Evolutionary conservation across 306 rosid species (phyloP).

Genomic region (Crotalaria pallida): DNA sequence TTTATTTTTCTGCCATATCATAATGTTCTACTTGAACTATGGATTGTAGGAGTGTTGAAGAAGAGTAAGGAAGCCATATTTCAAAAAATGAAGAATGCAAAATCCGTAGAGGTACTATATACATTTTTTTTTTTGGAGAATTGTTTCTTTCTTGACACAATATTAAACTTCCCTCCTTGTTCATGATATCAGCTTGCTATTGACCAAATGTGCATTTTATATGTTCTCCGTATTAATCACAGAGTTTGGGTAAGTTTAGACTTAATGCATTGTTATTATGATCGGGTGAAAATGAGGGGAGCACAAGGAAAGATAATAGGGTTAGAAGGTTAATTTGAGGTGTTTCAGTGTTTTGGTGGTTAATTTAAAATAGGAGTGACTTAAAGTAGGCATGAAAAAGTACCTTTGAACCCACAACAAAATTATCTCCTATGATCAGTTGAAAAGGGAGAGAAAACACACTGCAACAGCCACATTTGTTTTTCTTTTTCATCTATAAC

Average conservation of each 20-base stretch:
- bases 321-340: neutral
- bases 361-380: neutral
- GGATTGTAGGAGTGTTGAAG: slow-evolving; percentile 62
- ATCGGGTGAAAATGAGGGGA: neutral
- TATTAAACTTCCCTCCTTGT: neutral
- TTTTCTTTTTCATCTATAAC: neutral
- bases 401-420: neutral
- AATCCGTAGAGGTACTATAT: slow-evolving; percentile 42
- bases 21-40: slow-evolving; percentile 12
- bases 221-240: slow-evolving; percentile 5
- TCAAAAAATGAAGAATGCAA: slow-evolving; percentile 41
- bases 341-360: neutral
- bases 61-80: slow-evolving; percentile 56
- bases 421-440: neutral
- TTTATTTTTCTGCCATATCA: slow-evolving; percentile 7
- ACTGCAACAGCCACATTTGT: slow-evolving; percentile 5
- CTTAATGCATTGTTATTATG: neutral
- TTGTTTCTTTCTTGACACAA: neutral
- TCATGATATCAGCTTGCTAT: slow-evolving; percentile 2
- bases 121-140: neutral
- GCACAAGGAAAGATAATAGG: neutral
- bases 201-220: neutral
- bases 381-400: slow-evolving; percentile 13
- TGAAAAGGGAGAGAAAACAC: slow-evolving; percentile 1
- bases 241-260: neutral